Evolutionary conservation across 73 alveolate species (phyloP).

Genomic region (Paramecium tetraurelia): DNA sequence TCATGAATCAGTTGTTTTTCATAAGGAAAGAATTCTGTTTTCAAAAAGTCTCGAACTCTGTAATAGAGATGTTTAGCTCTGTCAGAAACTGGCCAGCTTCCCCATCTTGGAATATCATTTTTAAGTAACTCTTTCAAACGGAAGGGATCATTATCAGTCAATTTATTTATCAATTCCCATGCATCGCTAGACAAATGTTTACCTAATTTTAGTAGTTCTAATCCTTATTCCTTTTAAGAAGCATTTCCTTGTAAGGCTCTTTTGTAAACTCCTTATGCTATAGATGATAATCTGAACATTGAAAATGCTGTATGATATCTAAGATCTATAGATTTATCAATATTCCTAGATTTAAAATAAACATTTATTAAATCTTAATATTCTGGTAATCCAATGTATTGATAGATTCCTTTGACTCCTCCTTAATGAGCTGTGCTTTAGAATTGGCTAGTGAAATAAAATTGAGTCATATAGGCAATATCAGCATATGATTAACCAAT

Average conservation of each 20-base stretch:
- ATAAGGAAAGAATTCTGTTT: neutral
- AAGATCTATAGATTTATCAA: neutral
- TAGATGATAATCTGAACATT: constrained; percentile 59
- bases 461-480: constrained; percentile 34
- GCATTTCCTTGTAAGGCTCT: constrained; percentile 55
- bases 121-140: neutral
- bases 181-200: neutral
- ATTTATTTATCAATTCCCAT: neutral
- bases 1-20: constrained; percentile 25
- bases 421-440: constrained; percentile 25
- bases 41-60: constrained; percentile 20
- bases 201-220: neutral
- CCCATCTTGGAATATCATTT: constrained; percentile 39
- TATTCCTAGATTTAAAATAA: neutral
- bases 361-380: neutral
- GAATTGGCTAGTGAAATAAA: neutral
- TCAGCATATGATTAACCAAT: constrained; percentile 64
- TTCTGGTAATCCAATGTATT: neutral
- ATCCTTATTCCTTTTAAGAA: neutral
- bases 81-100: constrained; percentile 37
- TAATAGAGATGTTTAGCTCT: constrained; percentile 33
- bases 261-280: constrained; percentile 57
- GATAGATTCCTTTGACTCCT: neutral
- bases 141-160: constrained; percentile 1
- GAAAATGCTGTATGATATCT: constrained; percentile 51